These are phyloP conservation scores for Colletotrichum neosansevieriae DNA, from an alignment of 2,329 filamentous ascomycete species.

Conservation along the genomic window DNA sequence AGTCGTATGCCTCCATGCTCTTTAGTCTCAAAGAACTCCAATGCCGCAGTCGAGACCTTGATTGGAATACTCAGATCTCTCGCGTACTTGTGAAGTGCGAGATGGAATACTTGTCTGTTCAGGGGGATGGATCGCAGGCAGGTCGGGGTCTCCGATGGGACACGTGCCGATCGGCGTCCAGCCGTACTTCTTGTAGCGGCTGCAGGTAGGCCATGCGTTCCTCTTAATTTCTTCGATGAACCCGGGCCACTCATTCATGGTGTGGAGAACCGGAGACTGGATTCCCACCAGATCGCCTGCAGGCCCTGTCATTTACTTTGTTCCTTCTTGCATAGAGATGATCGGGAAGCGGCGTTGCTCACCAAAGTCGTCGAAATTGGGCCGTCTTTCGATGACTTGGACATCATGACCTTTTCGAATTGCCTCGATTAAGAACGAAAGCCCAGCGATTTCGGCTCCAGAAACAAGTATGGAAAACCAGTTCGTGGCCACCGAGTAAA, in stretches of 20 bases:
- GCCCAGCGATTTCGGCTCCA: neutral
- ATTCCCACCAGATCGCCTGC: neutral
- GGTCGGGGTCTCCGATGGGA: neutral
- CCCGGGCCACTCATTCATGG: neutral
- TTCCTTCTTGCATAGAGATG: too few relatives aligned
- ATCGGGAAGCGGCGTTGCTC: neutral
- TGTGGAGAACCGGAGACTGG: neutral
- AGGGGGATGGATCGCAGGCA: neutral
- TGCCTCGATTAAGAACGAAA: neutral
- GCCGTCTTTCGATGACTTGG: neutral
- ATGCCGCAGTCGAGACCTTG: neutral
- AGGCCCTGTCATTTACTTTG: too few relatives aligned
- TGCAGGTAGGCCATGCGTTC: neutral
- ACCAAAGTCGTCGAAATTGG: neutral
- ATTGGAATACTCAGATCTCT: neutral
- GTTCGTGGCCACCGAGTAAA: neutral
- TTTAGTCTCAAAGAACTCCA: neutral
- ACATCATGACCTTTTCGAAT: neutral
- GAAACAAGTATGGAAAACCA: neutral
- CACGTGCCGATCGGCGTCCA: neutral
- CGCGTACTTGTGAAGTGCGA: neutral
- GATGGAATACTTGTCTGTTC: neutral
- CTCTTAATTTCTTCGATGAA: neutral
- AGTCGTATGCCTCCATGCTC: neutral
- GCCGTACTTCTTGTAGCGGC: neutral